Percentiles rank a stretch among this genome's conserved stretches.
These are phyloP conservation scores for Penicillium sumatraense DNA, from an alignment of 2,329 filamentous ascomycete genomes.

Conservation along the genomic window DNA sequence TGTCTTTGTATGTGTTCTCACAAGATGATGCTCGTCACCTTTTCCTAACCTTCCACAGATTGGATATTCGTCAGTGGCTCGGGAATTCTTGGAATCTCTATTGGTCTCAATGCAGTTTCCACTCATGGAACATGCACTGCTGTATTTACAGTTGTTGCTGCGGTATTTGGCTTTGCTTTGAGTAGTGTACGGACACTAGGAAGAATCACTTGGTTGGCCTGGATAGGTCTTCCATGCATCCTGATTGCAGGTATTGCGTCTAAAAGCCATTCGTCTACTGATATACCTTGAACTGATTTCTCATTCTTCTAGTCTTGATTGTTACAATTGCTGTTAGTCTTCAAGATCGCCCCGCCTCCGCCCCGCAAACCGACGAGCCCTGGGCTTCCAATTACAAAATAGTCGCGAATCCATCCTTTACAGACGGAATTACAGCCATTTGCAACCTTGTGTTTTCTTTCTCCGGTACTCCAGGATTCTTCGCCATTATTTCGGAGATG, in stretches of 20 bases:
- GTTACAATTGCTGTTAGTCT: slow-evolving; percentile 2
- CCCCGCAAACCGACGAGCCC: neutral
- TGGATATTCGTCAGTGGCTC: slow-evolving; percentile 47
- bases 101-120: slow-evolving; percentile 48
- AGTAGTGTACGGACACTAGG: slow-evolving; percentile 42
- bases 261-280: neutral
- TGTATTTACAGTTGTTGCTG: slow-evolving; percentile 29
- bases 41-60: slow-evolving; percentile 17
- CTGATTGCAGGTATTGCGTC: slow-evolving; percentile 15
- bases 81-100: slow-evolving; percentile 48
- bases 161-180: slow-evolving; percentile 27
- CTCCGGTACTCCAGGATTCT: slow-evolving; percentile 9
- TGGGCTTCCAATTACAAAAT: slow-evolving; percentile 7
- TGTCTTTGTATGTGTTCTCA: slow-evolving; percentile 19
- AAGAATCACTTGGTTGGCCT: slow-evolving; percentile 39
- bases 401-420: neutral
- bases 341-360: slow-evolving; percentile 4
- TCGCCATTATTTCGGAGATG: slow-evolving; percentile 11
- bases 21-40: neutral
- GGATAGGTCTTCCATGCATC: slow-evolving; percentile 34
- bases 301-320: neutral
- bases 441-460: slow-evolving; percentile 5
- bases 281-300: neutral
- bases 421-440: slow-evolving; percentile 2
- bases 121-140: slow-evolving; percentile 39